phyloP scores from a whole-genome alignment of 352 stramenopile species.

The Globisporangium perplexum region DNA sequence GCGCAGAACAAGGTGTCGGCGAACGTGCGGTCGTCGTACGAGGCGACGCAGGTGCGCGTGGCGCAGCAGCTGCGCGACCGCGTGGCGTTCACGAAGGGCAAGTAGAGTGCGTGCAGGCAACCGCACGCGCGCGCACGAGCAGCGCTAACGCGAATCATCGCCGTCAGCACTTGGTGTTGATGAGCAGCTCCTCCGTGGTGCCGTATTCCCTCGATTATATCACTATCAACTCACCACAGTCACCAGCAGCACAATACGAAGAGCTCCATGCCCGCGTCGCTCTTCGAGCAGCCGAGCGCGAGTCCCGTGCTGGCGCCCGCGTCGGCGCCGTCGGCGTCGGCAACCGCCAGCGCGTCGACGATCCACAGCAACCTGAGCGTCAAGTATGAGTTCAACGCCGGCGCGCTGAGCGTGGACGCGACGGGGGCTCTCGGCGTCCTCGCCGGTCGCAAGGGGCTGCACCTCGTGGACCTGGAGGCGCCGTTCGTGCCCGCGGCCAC shows the following conservation, averaged over 20 bases:
- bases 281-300: conserved; percentile 6
- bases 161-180: no score
- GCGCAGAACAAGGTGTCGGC: conserved; percentile 21
- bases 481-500: conserved; percentile 50
- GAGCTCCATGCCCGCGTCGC: conserved; percentile 5
- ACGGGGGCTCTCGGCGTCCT: conserved; percentile 61
- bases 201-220: background rate
- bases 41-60: conserved; percentile 26
- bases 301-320: conserved; percentile 2
- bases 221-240: background rate
- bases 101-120: no score
- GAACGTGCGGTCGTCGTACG: conserved; percentile 40
- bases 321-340: background rate
- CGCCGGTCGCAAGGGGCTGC: conserved; percentile 58
- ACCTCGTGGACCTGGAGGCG: conserved; percentile 67
- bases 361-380: conserved; percentile 52
- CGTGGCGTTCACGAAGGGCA: conserved; percentile 7
- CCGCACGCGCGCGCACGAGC: no score
- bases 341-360: conserved; percentile 16
- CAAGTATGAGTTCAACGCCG: conserved; percentile 59
- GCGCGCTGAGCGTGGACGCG: conserved; percentile 67
- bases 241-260: no score
- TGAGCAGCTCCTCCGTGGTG: no score
- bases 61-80: conserved; percentile 29
- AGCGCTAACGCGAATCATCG: no score